Evolutionary conservation across 169 alveolate species (phyloP).

Genomic region (Babesia gibsoni): DNA sequence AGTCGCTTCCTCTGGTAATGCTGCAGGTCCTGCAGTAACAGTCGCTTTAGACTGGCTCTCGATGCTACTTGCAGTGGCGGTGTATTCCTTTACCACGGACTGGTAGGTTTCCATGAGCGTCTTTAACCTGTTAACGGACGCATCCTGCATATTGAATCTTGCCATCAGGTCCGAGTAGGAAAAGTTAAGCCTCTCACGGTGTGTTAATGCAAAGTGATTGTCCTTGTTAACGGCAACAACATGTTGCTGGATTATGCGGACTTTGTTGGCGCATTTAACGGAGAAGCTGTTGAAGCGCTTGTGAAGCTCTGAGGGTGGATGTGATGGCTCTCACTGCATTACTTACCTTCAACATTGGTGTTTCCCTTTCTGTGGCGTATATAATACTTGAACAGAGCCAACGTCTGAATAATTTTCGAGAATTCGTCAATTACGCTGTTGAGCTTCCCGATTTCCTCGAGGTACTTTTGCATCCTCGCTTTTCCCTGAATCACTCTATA

Average conservation of each 20-base stretch:
- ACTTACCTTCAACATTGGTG: constrained; percentile 35
- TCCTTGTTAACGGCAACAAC: constrained; percentile 36
- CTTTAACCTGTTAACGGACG: constrained; percentile 59
- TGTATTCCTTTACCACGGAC: constrained; percentile 59
- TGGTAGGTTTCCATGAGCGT: constrained; percentile 60
- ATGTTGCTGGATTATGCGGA: constrained; percentile 35
- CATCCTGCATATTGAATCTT: constrained; percentile 58
- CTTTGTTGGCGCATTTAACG: constrained; percentile 40
- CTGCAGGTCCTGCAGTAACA: neutral
- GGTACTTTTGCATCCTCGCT: constrained; percentile 29
- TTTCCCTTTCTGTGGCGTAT: constrained; percentile 50
- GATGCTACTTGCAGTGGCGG: constrained; percentile 37
- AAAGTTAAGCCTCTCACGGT: constrained; percentile 29
- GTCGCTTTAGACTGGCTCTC: neutral
- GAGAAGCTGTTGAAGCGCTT: constrained; percentile 53
- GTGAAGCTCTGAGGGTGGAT: constrained; percentile 27
- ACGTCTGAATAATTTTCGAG: constrained; percentile 60
- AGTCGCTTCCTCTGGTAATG: neutral
- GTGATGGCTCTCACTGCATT: neutral
- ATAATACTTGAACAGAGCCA: constrained; percentile 61
- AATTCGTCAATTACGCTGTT: constrained; percentile 62
- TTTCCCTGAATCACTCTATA: constrained; percentile 14
- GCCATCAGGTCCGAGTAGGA: constrained; percentile 51
- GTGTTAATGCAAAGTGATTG: constrained; percentile 47
- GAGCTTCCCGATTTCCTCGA: constrained; percentile 26